Percentiles rank a stretch among this genome's conserved stretches.
These are phyloP conservation scores for Lasiodiplodia sp. DNA, from an alignment of 2,329 filamentous ascomycete genomes.

Conservation along the genomic window DNA sequence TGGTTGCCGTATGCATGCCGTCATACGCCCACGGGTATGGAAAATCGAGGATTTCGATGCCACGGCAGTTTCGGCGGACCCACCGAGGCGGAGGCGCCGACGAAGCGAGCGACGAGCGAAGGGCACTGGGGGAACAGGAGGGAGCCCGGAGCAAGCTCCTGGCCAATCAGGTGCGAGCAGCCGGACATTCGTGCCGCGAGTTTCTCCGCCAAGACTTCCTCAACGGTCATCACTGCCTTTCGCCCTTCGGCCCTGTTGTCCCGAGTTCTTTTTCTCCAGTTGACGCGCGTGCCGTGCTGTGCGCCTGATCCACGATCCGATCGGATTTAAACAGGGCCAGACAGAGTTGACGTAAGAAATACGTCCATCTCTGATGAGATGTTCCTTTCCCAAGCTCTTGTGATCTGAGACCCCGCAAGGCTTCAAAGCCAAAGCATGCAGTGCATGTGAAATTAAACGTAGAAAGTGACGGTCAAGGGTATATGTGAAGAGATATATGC, in stretches of 20 bases:
- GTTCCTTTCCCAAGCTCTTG: neutral
- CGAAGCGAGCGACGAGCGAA: slow-evolving; percentile 11
- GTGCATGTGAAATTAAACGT: neutral
- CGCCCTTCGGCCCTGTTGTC: slow-evolving; percentile 7
- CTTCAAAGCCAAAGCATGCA: neutral
- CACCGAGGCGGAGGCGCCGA: slow-evolving; percentile 14
- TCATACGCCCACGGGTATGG: slow-evolving; percentile 9
- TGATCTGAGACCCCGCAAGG: neutral
- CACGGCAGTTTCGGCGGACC: slow-evolving; percentile 7
- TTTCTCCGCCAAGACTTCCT: slow-evolving; percentile 13
- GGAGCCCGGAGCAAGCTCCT: slow-evolving; percentile 10
- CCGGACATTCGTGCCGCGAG: neutral
- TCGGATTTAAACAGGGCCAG: slow-evolving; percentile 2
- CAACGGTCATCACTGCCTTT: neutral
- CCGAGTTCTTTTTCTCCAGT: neutral
- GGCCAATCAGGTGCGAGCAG: slow-evolving; percentile 8
- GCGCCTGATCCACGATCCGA: slow-evolving; percentile 11
- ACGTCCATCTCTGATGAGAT: neutral
- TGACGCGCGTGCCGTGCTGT: neutral
- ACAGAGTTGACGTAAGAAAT: slow-evolving; percentile 12
- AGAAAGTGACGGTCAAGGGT: neutral
- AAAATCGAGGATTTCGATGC: slow-evolving; percentile 9
- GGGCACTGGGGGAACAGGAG: neutral
- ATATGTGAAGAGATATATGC: slow-evolving; percentile 9
- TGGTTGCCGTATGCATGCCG: neutral